A percentile compares a stretch with the other conserved stretches of the same genome.
These are phyloP conservation scores for Fusarium azukiicola DNA, from an alignment of 2,329 filamentous ascomycete genomes.

Conservation along the genomic window DNA sequence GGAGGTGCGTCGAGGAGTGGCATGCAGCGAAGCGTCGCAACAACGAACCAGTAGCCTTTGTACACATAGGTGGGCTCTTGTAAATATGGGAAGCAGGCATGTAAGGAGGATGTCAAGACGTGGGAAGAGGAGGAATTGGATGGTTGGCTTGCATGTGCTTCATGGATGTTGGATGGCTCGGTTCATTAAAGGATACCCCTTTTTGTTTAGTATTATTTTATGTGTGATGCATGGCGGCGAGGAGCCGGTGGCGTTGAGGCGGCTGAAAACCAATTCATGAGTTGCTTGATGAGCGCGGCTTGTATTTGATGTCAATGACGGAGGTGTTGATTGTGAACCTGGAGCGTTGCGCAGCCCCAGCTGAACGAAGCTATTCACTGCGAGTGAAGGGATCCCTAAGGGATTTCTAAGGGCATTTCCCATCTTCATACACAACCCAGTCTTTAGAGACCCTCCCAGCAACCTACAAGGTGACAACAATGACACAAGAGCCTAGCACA, in stretches of 20 bases:
- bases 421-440: too few species aligned
- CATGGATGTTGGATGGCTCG: conserved; percentile 46
- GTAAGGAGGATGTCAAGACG: not conserved
- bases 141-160: conserved; percentile 38
- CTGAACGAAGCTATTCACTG: not conserved
- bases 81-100: conserved; percentile 29
- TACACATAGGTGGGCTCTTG: conserved; percentile 6
- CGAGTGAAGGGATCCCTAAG: too few species aligned
- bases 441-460: too few species aligned
- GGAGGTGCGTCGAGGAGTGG: conserved; percentile 25
- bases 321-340: not conserved
- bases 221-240: conserved; percentile 40
- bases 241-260: conserved; percentile 49
- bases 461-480: too few species aligned
- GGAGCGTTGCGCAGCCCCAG: not conserved
- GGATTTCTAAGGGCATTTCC: too few species aligned
- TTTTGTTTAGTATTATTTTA: conserved; percentile 43
- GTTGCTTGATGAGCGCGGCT: conserved; percentile 2
- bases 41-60: conserved; percentile 34
- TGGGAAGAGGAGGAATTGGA: conserved; percentile 23
- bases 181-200: conserved; percentile 53
- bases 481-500: too few species aligned
- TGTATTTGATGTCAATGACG: not conserved
- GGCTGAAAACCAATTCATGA: conserved; percentile 29
- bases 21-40: conserved; percentile 31